These are phyloP conservation scores for Tetracentron sinense DNA, from an alignment of 164 flowering plant genomes.

Conservation along the genomic window DNA sequence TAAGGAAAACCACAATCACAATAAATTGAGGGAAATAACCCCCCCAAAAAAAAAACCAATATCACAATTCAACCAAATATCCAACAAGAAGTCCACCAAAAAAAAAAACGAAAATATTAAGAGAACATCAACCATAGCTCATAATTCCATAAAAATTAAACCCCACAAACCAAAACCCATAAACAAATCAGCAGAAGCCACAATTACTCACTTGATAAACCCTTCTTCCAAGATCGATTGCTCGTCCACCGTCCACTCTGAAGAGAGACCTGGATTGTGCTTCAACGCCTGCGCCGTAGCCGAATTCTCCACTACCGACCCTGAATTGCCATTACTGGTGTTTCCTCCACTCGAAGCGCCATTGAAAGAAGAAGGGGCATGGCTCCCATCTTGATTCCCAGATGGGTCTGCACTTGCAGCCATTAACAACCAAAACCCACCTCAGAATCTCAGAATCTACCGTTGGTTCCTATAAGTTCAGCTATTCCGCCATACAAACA, in stretches of 20 bases:
- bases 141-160: neutral
- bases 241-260: slow-evolving; percentile 58
- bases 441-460: slow-evolving; percentile 8
- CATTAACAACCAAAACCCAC: slow-evolving; percentile 25
- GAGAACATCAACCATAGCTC: no score
- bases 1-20: no score
- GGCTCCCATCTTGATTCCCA: slow-evolving; percentile 39
- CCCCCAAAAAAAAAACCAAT: no score
- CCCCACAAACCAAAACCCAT: neutral
- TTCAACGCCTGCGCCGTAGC: slow-evolving; percentile 32
- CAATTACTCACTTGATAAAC: slow-evolving; percentile 46
- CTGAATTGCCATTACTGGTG: slow-evolving; percentile 29
- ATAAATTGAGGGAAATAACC: no score
- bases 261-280: slow-evolving; percentile 54
- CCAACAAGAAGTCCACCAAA: no score
- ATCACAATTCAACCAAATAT: no score
- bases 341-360: slow-evolving; percentile 18
- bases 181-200: neutral
- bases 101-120: no score
- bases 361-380: slow-evolving; percentile 24
- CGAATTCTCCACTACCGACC: slow-evolving; percentile 20
- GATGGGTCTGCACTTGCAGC: slow-evolving; percentile 49
- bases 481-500: slow-evolving; percentile 6
- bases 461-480: slow-evolving; percentile 24
- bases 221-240: slow-evolving; percentile 52